A percentile compares a stretch with the other conserved stretches of the same genome.
phyloP scores from a whole-genome alignment of 1,284 basidiomycete genomes.

The Trichosporon faecale region DNA sequence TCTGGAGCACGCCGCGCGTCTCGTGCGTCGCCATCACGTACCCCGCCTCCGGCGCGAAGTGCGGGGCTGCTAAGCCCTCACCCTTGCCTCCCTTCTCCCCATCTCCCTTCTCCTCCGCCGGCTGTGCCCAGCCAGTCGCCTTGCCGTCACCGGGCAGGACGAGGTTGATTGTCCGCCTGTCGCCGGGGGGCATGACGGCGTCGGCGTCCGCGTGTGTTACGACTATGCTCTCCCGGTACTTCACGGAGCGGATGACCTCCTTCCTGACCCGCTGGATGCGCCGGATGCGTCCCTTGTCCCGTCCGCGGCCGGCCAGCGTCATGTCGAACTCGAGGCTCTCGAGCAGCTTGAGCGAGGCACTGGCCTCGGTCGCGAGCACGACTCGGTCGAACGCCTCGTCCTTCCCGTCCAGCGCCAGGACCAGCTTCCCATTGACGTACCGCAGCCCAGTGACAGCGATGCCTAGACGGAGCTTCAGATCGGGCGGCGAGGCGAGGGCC shows the following conservation, averaged over 20 bases:
- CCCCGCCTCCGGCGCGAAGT: constrained; percentile 28
- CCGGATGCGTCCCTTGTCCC: not conserved
- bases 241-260: constrained; percentile 34
- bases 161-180: constrained; percentile 66
- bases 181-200: constrained; percentile 58
- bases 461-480: constrained; percentile 27
- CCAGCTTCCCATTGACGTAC: constrained; percentile 24
- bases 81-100: not conserved
- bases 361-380: constrained; percentile 68
- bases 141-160: constrained; percentile 41
- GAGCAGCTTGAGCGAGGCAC: constrained; percentile 56
- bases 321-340: constrained; percentile 30
- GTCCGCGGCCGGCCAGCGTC: constrained; percentile 7
- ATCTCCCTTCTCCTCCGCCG: not conserved
- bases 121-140: not conserved
- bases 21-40: constrained; percentile 66
- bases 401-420: constrained; percentile 14
- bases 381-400: constrained; percentile 58
- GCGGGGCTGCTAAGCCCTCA: constrained; percentile 23
- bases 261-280: constrained; percentile 7
- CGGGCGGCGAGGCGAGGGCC: constrained; percentile 25
- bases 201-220: constrained; percentile 65
- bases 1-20: constrained; percentile 58
- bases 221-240: constrained; percentile 57
- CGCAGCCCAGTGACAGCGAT: constrained; percentile 26